Evolutionary conservation across 345 rosid species (phyloP).

Genomic region (Anacardium occidentale): DNA sequence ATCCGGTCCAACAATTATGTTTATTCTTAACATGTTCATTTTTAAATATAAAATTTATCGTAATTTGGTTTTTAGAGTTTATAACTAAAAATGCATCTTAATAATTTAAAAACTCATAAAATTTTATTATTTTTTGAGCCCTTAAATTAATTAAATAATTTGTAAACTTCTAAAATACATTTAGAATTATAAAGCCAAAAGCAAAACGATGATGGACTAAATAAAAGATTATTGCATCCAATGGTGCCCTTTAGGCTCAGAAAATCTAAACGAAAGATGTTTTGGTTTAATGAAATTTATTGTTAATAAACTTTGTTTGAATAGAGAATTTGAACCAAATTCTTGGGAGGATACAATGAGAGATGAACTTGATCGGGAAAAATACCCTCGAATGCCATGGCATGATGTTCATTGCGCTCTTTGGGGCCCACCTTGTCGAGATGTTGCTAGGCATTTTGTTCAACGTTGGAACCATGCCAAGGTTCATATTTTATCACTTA

Average conservation of each 20-base stretch:
- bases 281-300: neutral
- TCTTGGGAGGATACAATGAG: constrained; percentile 92
- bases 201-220: too few species aligned
- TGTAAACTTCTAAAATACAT: too few species aligned
- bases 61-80: too few species aligned
- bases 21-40: too few species aligned
- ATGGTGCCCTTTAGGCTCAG: too few species aligned
- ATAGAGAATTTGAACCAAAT: constrained; percentile 94
- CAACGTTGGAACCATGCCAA: constrained; percentile 99
- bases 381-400: constrained; percentile 97
- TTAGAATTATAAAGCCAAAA: too few species aligned
- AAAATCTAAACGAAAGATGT: neutral
- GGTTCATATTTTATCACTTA: constrained; percentile 37
- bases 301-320: constrained; percentile 19
- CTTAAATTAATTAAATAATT: too few species aligned
- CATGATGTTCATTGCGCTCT: constrained; percentile 94
- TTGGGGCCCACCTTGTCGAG: constrained; percentile 97
- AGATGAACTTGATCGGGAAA: constrained; percentile 71
- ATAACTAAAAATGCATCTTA: too few species aligned
- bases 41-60: too few species aligned
- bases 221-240: too few species aligned
- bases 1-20: too few species aligned
- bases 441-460: constrained; percentile 85
- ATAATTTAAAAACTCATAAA: neutral
- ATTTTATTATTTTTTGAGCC: too few species aligned